A percentile compares a stretch with the other conserved stretches of the same genome.
phyloP scores from a whole-genome alignment of 148 eudicot species.

The Polygonum maritimum region DNA sequence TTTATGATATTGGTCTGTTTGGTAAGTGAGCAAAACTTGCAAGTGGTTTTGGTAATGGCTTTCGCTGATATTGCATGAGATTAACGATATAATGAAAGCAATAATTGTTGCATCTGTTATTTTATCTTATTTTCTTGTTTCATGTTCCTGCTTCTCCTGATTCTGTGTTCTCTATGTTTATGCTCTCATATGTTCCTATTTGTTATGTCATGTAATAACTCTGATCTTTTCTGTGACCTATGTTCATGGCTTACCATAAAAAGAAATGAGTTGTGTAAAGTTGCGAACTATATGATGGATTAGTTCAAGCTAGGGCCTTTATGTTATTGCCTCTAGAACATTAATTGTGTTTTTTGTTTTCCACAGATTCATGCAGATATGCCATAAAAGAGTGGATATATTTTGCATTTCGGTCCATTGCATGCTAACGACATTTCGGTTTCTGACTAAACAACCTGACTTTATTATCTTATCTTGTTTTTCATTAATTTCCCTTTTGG shows the following conservation, averaged over 20 bases:
- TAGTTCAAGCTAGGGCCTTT: not conserved
- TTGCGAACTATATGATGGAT: not conserved
- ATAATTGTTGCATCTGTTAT: not conserved
- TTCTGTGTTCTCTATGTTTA: not conserved
- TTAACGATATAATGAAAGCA: not conserved
- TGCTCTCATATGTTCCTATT: not conserved
- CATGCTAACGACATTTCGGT: not conserved
- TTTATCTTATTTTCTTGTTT: not conserved
- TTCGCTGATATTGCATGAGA: not conserved
- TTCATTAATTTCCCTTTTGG: not conserved
- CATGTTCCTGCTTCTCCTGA: not conserved
- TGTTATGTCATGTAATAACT: not conserved
- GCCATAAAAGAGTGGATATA: not conserved
- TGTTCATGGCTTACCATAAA: not conserved
- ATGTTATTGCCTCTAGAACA: not conserved
- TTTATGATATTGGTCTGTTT: too few species aligned
- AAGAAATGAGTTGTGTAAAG: not conserved
- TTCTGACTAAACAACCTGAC: not conserved
- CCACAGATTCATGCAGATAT: not conserved
- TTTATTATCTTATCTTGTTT: not conserved
- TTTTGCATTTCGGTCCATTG: not conserved
- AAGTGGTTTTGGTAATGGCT: not conserved
- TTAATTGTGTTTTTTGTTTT: not conserved
- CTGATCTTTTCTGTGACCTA: not conserved
- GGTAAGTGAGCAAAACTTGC: too few species aligned